Evolutionary conservation across 2,329 filamentous ascomycete genomes (phyloP).

Genomic region (Aspergillus fumigatus): DNA sequence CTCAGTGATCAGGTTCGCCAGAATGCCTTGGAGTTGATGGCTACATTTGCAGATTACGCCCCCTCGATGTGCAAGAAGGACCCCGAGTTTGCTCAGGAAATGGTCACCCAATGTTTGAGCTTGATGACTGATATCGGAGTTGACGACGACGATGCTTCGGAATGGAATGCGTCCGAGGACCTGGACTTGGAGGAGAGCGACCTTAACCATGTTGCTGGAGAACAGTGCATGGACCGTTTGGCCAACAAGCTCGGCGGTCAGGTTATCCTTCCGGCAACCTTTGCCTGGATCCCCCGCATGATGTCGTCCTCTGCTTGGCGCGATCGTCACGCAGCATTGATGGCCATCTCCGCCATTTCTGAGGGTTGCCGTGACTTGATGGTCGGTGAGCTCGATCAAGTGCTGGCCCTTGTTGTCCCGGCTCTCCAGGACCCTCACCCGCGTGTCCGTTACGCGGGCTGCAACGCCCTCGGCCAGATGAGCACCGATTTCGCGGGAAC

Average conservation of each 20-base stretch:
- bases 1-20: slow-evolving; percentile 84
- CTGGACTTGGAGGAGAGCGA: slow-evolving; percentile 95
- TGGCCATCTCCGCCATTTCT: slow-evolving; percentile 98
- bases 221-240: slow-evolving; percentile 96
- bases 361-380: slow-evolving; percentile 95
- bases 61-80: slow-evolving; percentile 95
- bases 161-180: slow-evolving; percentile 92
- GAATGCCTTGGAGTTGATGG: slow-evolving; percentile 94
- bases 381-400: slow-evolving; percentile 89
- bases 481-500: slow-evolving; percentile 97
- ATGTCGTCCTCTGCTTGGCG: slow-evolving; percentile 93
- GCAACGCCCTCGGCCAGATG: slow-evolving; percentile 99
- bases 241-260: slow-evolving; percentile 96
- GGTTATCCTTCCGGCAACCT: slow-evolving; percentile 86
- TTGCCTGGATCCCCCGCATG: slow-evolving; percentile 96
- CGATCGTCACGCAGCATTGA: slow-evolving; percentile 91
- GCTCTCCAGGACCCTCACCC: slow-evolving; percentile 85
- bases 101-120: slow-evolving; percentile 97
- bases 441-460: slow-evolving; percentile 93
- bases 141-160: slow-evolving; percentile 89
- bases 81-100: slow-evolving; percentile 82
- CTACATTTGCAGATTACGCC: slow-evolving; percentile 92
- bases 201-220: slow-evolving; percentile 92
- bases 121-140: slow-evolving; percentile 95
- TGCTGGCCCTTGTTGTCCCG: slow-evolving; percentile 90